phyloP scores from a whole-genome alignment of 169 alveolate species.

The Eimeria nieschulzi region DNA sequence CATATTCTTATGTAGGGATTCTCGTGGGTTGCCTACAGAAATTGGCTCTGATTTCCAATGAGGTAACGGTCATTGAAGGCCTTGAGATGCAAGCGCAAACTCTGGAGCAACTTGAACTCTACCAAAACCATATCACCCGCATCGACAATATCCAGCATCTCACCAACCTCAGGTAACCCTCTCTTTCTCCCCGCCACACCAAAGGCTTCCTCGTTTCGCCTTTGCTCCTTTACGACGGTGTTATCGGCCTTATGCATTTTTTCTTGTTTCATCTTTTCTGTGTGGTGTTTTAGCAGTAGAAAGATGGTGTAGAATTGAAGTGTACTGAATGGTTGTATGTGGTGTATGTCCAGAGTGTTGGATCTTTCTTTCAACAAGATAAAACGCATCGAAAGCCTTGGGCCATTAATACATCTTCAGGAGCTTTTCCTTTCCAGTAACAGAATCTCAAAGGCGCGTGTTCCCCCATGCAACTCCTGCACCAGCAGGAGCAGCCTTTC shows the following conservation, averaged over 20 bases:
- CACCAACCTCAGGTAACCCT: constrained; percentile 66
- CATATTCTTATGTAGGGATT: background rate
- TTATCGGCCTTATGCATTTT: too few species aligned
- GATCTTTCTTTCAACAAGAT: constrained; percentile 81
- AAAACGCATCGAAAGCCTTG: constrained; percentile 77
- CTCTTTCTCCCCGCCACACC: background rate
- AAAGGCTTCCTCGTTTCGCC: background rate
- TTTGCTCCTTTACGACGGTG: background rate
- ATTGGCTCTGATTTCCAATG: constrained; percentile 72
- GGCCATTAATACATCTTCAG: constrained; percentile 68
- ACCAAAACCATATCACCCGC: constrained; percentile 86
- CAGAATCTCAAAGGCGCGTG: constrained; percentile 75
- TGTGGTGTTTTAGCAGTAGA: too few species aligned
- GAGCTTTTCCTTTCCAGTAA: constrained; percentile 79
- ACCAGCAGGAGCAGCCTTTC: constrained; percentile 5
- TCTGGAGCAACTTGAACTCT: constrained; percentile 87
- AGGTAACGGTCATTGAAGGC: constrained; percentile 66
- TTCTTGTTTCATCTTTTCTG: too few species aligned
- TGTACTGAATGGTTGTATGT: too few species aligned
- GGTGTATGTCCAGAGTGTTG: constrained; percentile 51
- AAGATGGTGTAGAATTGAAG: too few species aligned
- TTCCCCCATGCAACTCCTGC: constrained; percentile 24
- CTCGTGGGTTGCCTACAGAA: constrained; percentile 28
- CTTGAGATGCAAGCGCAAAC: constrained; percentile 77
- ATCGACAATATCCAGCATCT: constrained; percentile 85